Evolutionary conservation across 495 filamentous ascomycete species (phyloP), one percentile per base, ranked within the genome.

Genomic region (Sordaria brevicollis): DNA sequence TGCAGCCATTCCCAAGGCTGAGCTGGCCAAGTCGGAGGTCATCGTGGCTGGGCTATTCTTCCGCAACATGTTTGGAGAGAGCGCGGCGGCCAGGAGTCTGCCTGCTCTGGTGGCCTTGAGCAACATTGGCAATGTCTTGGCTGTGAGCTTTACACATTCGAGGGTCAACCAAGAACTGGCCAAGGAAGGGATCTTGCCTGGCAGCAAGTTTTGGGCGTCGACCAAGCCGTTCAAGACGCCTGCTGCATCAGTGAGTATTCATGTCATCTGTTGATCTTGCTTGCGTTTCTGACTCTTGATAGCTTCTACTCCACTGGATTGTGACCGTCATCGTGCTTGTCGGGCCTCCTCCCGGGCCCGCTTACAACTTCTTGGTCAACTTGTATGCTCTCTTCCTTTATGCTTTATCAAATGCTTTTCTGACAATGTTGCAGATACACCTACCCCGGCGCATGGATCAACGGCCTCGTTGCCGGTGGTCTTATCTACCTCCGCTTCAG

Each of bases 141-240:
- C 82, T 7, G 81, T 82, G 33, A 79, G 77, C 43, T 83, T 84
- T 71, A 80, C 79, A 0, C 77, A 91, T 80, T 86, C 90, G 2
- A 82, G 90, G 0, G 80, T 91, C 33, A 91, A 91, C 71, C 88
- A 90, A 77, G 90, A 91, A 76, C 82, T 91, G 25, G 90, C 88
- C 17, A 84, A 85, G 36, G 87, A 90, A 76, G 89, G 89, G 0
- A 85, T 91, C 35, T 76, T 92, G 15, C 90, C 90, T 4, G 89
- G 80, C 71, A 83, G 87, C 34, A 76, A 77, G 19, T 74, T 85
- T 17, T 82, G 90, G 34, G 83, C 87, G 0, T 78, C 76, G 0
- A 78, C 37, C 41, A 72, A 72, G 68, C 77, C 77, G 1, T 78
- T 77, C 65, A 69, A 67, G 41, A 79, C 82, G 0, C 84, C 82